phyloP scores from a whole-genome alignment of 129 eudicot genomes.

The Oenanthe sinensis region DNA sequence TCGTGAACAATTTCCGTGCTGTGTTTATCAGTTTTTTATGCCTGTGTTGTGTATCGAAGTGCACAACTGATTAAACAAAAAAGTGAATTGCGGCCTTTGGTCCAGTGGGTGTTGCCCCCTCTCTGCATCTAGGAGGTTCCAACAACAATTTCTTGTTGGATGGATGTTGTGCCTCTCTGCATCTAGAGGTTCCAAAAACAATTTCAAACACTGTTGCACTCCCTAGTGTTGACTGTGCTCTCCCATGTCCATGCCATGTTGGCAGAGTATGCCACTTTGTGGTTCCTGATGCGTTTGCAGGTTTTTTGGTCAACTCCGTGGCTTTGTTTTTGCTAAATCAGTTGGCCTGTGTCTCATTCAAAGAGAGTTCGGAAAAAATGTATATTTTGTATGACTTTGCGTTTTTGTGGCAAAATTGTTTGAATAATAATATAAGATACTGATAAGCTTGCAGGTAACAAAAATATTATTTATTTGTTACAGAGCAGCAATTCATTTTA shows the following conservation, averaged over 20 bases:
- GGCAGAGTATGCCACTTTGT: neutral
- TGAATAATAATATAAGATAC: no score
- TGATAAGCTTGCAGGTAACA: no score
- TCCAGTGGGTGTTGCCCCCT: neutral
- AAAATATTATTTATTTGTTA: no score
- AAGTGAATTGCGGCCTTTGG: neutral
- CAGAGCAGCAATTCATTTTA: no score
- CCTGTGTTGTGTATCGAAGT: neutral
- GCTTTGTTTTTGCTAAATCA: neutral
- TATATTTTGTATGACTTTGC: neutral
- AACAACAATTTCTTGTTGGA: neutral
- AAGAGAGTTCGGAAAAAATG: no score
- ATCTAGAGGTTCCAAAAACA: no score
- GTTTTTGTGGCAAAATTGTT: no score
- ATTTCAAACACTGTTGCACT: neutral
- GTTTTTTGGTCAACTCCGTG: neutral
- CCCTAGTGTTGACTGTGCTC: neutral
- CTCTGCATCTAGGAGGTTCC: neutral
- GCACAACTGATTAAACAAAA: neutral
- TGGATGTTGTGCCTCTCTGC: neutral
- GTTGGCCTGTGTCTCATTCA: neutral
- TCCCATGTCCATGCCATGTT: neutral
- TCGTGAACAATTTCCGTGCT: constrained; percentile 21
- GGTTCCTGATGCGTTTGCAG: neutral
- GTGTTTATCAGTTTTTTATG: neutral